Base-by-base conservation (phyloP, 805 yeast genomes). In the Clavispora fructus region DNA sequence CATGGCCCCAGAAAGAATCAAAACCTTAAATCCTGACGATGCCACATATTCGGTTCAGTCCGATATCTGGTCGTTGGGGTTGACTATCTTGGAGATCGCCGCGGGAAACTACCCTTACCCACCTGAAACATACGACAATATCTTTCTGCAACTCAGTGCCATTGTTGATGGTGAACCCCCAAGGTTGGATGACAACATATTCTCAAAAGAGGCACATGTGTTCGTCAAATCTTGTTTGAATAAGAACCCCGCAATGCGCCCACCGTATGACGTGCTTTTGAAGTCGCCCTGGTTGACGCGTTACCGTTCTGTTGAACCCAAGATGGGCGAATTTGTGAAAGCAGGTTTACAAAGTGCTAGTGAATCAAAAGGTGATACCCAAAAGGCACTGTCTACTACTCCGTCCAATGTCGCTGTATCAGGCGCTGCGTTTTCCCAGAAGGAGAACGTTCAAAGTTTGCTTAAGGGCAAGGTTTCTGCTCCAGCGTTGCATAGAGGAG, bases 1-100 rank as follows among this genome's bases (percentile, higher is more conserved):
- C 65, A 94, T 94, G 98, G 98, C 98, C 1, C 99, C 99, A 1
- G 99, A 92, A 63, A 78, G 99, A 60, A 94, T 94, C 56, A 82
- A 83, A 59, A 79, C 87, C 0, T 58, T 77, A 50, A 82, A 71
- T 52, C 92, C 90, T 1, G 90, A 85, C 59, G 91, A 82, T 54
- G 74, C 79, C 8, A 80, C 94, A 0, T 92, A 92, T 65, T 82
- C 97, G 1, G 96, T 90, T 4, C 97, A 92, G 60, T 84, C 95
- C 9, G 99, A 92, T 66, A 81, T 92, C 50, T 92, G 99, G 99
- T 89, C 97, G 0, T 67, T 92, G 39, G 99, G 98, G 0, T 73
- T 92, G 47, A 80, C 91, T 16, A 77, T 92, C 17, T 64, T 94
- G 42, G 99, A 94, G 68, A 82, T 89, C 54, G 94, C 97, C 1